These are phyloP conservation scores for Lepidium africanum DNA, from an alignment of 345 rosid species.

Conservation along the genomic window DNA sequence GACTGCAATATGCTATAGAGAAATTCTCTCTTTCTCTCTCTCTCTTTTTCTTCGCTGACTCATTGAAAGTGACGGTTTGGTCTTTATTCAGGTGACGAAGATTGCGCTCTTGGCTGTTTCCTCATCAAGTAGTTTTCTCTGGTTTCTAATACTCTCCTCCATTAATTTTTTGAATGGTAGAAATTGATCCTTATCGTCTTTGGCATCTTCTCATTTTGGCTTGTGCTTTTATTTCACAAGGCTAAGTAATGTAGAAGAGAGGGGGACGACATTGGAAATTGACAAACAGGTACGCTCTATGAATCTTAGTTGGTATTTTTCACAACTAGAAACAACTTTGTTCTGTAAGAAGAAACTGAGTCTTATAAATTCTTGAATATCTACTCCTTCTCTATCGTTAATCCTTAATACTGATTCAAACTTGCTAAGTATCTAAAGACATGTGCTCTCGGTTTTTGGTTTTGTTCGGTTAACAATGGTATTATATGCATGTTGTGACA, in stretches of 20 bases:
- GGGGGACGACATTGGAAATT: conserved; percentile 7
- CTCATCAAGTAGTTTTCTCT: conserved; percentile 16
- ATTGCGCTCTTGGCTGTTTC: conserved; percentile 26
- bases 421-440: background rate
- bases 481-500: conserved; percentile 2
- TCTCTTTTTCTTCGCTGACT: conserved; percentile 18
- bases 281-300: conserved; percentile 18
- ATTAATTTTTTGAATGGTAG: conserved; percentile 39
- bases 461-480: background rate
- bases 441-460: background rate
- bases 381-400: background rate
- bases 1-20: conserved; percentile 12
- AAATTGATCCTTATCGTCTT: conserved; percentile 40
- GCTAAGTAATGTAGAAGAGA: conserved; percentile 7
- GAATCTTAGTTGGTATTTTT: background rate
- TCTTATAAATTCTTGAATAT: background rate
- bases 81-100: conserved; percentile 22
- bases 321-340: background rate
- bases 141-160: conserved; percentile 16
- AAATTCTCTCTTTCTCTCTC: conserved; percentile 9
- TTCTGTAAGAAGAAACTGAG: background rate
- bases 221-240: conserved; percentile 14
- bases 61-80: conserved; percentile 30
- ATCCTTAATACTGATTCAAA: background rate
- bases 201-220: conserved; percentile 10